These are phyloP conservation scores for Esteya vermicola DNA, from an alignment of 2,329 filamentous ascomycete species.

Conservation along the genomic window DNA sequence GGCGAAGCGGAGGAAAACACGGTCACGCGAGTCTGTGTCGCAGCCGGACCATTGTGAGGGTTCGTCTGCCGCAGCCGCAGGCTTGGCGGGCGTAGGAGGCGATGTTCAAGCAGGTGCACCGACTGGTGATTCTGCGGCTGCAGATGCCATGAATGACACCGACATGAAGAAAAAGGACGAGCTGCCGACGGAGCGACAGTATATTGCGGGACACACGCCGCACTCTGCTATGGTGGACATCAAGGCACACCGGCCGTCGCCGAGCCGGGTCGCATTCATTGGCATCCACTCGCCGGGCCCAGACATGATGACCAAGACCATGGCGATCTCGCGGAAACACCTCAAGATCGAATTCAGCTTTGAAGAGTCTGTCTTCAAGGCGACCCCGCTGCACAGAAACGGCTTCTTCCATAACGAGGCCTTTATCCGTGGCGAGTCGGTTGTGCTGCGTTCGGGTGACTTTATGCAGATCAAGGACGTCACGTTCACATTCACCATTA, in stretches of 20 bases:
- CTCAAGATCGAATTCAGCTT: conserved; percentile 58
- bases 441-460: conserved; percentile 48
- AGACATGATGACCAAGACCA: conserved; percentile 47
- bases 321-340: conserved; percentile 61
- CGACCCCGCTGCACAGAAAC: conserved; percentile 46
- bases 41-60: background rate
- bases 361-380: conserved; percentile 48
- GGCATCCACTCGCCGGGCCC: conserved; percentile 58
- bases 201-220: conserved; percentile 40
- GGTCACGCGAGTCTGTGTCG: background rate
- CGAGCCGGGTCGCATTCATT: conserved; percentile 49
- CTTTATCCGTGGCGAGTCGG: conserved; percentile 38
- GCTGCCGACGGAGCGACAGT: conserved; percentile 37
- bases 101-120: too few species aligned
- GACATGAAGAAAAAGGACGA: conserved; percentile 3
- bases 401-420: conserved; percentile 54
- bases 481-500: conserved; percentile 53
- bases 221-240: conserved; percentile 46
- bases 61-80: background rate
- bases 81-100: too few species aligned
- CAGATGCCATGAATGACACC: too few species aligned
- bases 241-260: conserved; percentile 43
- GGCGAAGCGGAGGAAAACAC: conserved; percentile 30
- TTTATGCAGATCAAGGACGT: conserved; percentile 61
- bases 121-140: too few species aligned